Evolutionary conservation across 306 rosid genomes (phyloP).

Genomic region (Dalbergia oliveri): DNA sequence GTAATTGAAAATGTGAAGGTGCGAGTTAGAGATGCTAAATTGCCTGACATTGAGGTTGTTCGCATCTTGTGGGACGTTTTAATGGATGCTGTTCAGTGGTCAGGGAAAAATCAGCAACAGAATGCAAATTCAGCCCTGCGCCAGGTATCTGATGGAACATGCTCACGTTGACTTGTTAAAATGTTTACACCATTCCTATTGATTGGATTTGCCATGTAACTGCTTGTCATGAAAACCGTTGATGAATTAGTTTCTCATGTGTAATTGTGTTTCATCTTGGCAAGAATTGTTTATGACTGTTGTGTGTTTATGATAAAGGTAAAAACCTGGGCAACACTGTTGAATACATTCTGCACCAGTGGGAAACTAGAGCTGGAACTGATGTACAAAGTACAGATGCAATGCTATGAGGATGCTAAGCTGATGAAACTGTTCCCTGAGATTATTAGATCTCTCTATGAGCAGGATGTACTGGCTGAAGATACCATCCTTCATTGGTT

Average conservation of each 20-base stretch:
- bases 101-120: constrained; percentile 99
- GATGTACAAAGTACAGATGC: constrained; percentile 98
- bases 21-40: constrained; percentile 91
- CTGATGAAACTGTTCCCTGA: constrained; percentile 98
- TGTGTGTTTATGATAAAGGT: constrained; percentile 61
- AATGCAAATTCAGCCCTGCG: constrained; percentile 98
- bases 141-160: constrained; percentile 60
- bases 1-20: constrained; percentile 95
- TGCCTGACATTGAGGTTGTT: constrained; percentile 86
- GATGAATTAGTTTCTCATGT: background rate
- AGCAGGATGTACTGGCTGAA: constrained; percentile 96
- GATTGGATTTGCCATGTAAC: constrained; percentile 10
- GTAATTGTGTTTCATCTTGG: background rate
- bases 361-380: constrained; percentile 99
- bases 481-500: constrained; percentile 97
- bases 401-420: constrained; percentile 99
- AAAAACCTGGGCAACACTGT: constrained; percentile 90
- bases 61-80: constrained; percentile 93
- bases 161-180: constrained; percentile 2
- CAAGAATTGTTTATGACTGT: background rate
- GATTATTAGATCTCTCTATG: constrained; percentile 90
- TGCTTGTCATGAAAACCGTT: constrained; percentile 9
- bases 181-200: constrained; percentile 5
- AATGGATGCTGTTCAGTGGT: constrained; percentile 99
- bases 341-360: constrained; percentile 89